Percentiles rank a stretch among this genome's conserved stretches.
phyloP scores from a whole-genome alignment of 179 eudicot species.

The Sideroxylon spinosum region DNA sequence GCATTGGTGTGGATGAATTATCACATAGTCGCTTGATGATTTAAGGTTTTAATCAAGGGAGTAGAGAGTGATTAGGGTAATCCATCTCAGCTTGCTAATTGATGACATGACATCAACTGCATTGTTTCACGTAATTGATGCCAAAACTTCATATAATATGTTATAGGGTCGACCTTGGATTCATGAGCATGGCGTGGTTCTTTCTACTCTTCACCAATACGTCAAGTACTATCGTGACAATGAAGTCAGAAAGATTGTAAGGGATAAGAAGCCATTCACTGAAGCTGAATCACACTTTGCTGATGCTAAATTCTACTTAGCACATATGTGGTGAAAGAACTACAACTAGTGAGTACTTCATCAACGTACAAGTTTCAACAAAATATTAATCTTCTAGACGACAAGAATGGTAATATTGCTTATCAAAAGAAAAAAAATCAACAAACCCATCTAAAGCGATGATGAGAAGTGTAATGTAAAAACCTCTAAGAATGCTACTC shows the following conservation, averaged over 20 bases:
- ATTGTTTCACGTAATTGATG: too few species aligned
- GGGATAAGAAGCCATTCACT: background rate
- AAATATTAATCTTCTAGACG: background rate
- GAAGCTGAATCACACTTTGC: background rate
- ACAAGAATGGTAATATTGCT: background rate
- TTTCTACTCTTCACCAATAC: background rate
- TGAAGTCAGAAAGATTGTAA: background rate
- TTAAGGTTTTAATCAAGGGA: background rate
- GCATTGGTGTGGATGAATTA: background rate
- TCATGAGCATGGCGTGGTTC: too few species aligned
- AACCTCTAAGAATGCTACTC: background rate
- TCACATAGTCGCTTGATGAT: background rate
- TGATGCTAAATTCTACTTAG: background rate
- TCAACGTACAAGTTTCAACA: too few species aligned
- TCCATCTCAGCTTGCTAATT: background rate
- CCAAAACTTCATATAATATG: too few species aligned
- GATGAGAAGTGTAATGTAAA: too few species aligned
- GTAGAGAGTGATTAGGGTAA: background rate
- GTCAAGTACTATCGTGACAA: background rate
- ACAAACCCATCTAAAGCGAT: background rate
- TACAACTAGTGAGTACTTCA: background rate
- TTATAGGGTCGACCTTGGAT: too few species aligned
- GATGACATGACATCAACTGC: background rate
- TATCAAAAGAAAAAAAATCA: background rate
- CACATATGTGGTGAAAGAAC: background rate